Base-by-base conservation (phyloP, 129 eudicot species). In the Chrysanthemum lavandulifolium region DNA sequence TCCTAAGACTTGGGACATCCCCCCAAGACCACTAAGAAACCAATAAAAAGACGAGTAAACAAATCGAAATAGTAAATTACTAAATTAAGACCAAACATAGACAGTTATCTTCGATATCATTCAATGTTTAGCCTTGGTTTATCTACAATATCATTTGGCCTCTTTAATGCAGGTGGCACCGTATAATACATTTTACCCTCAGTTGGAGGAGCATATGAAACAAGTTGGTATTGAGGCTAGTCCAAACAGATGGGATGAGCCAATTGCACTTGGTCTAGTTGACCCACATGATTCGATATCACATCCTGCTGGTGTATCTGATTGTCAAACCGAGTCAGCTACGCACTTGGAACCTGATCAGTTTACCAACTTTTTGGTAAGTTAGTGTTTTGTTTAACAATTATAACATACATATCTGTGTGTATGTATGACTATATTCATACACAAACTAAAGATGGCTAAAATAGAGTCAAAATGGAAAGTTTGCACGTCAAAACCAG, bases 141-240 rank as follows among this genome's bases (percentile, higher is more conserved):
- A 40, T 40, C 47, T 40, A 40, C 47, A 40, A 40, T 40, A 40
- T 40, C 47, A 40, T 8, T 21, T 11, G 47, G 14, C 14, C 51
- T n/a, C 53, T 23, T 74, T 57, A 40, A 57, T 71, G 56, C 68
- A 95, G 97, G 97, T 95, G 72, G 99, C 96, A 63, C 99, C 99
- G n/a, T 95, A 86, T 73, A 95, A 95, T 82, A 95, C 99, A 47
- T 88, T 65, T 85, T 95, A 95, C 78, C 79, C 95, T 5, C 84
- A 86, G 71, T 79, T 95, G 79, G 91, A 81, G 81, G 91, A 95
- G 25, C 97, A 95, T 82, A 71, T 95, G 93, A 82, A 69, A 73
- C 88, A 88, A 88, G 99, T 85, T 79, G 99, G 99, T 16, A 50
- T 95, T 75, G 94, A 81, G 73, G 75, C 88, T 69, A 78, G 79